Percentiles rank a stretch among this genome's conserved stretches.
Conservation (phyloP, 192 early-diverging fungal genomes). For the Backusella circina region DNA sequence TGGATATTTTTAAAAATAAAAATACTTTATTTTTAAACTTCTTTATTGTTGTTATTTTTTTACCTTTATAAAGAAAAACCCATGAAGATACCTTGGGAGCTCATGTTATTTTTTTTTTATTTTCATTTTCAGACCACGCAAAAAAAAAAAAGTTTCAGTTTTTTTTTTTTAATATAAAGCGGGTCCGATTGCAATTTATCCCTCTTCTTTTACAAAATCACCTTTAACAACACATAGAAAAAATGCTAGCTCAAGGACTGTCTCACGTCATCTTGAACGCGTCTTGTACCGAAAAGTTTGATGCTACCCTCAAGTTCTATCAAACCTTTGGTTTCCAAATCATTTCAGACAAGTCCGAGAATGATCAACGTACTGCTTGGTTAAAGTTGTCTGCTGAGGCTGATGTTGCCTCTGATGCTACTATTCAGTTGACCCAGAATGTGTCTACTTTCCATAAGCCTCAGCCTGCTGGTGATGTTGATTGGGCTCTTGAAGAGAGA, state of each 20-base stretch:
- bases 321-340: constrained; percentile 18
- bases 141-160: background rate
- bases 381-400: constrained; percentile 44
- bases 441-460: background rate
- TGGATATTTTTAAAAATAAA: background rate
- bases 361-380: constrained; percentile 35
- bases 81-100: background rate
- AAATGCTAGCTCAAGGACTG: background rate
- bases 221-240: background rate
- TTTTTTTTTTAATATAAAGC: background rate
- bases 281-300: background rate
- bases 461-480: background rate
- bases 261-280: constrained; percentile 27
- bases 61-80: background rate
- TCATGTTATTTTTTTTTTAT: background rate
- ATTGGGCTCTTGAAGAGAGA: constrained; percentile 14
- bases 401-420: background rate
- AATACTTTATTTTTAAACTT: background rate
- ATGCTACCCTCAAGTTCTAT: constrained; percentile 21
- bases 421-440: background rate
- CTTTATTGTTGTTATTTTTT: background rate
- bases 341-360: constrained; percentile 8
- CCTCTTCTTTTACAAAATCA: background rate
- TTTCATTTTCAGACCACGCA: background rate
- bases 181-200: background rate